Evolutionary conservation across 1,284 basidiomycete genomes (phyloP).

Genomic region (Microbotryum silenes-acaulis): DNA sequence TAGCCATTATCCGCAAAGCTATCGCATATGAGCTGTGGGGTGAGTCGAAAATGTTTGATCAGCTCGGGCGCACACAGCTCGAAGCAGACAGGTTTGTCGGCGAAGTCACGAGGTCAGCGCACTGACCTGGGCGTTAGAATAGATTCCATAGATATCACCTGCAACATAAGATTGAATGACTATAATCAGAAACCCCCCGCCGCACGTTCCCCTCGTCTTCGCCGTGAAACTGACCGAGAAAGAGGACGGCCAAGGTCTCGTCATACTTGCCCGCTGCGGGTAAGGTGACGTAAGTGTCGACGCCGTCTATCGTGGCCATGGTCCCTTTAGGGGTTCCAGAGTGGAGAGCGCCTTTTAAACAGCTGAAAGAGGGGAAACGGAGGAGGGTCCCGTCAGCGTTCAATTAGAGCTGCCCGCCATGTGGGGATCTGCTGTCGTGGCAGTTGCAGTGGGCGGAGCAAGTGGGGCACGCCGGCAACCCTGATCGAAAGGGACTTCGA

Average conservation of each 20-base stretch:
- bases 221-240: conserved; percentile 32
- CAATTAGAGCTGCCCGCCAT: too few relatives aligned
- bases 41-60: background rate
- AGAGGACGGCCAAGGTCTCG: conserved; percentile 36
- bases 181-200: conserved; percentile 4
- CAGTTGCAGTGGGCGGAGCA: too few relatives aligned
- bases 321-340: background rate
- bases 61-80: background rate
- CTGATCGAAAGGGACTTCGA: too few relatives aligned
- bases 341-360: background rate
- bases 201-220: too few relatives aligned
- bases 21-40: conserved; percentile 45
- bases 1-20: conserved; percentile 65
- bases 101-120: background rate
- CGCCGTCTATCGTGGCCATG: background rate
- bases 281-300: background rate
- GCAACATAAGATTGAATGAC: background rate
- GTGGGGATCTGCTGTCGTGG: too few relatives aligned
- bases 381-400: too few relatives aligned
- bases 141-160: background rate
- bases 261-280: conserved; percentile 17
- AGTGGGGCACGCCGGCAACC: too few relatives aligned
- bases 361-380: background rate
- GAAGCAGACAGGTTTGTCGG: background rate
- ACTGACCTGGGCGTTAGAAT: background rate